Base-by-base conservation (phyloP, 2,329 filamentous ascomycete genomes). In the Pseudodiploospora longispora region DNA sequence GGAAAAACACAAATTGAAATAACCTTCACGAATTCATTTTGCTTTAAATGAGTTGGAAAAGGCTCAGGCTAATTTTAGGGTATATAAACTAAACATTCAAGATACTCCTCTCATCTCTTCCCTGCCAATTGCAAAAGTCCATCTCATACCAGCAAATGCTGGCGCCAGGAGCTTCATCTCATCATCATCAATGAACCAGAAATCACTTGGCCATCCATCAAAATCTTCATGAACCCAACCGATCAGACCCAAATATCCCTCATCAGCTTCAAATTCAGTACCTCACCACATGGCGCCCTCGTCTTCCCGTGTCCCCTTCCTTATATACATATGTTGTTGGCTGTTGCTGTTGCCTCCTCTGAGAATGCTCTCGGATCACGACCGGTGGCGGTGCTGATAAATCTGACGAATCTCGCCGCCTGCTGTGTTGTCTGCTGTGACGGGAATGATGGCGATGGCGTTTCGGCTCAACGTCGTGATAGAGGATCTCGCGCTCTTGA, bases 401-500 rank as follows among this genome's bases (percentile, higher is more conserved):
- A 19, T 56, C 55, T 1, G 57, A 57, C 2, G 49, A 50, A 1
- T 33, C 10, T 41, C 50, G 28, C 3, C 19, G 19, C 19, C 19
- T 19, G 19, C 19, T 19, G 19, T 55, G 53, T 4, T 50, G 50
- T 9, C 47, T 47, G 10, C 54, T 57, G 19, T 49, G 51, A 27
- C 42, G 46, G 5, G 38, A 42, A 2, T 52, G 54, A 10, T 59
- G 58, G 5, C 47, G 51, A 27, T 50, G 55, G 12, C 50, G 46
- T 30, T 51, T 49, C n/a, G 55, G 39, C 8, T 50, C 42, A 34
- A 61, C 57, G 12, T 57, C 55, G 43, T 58, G 55, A 42, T 68
- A 66, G 53, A 55, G 55, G 30, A 52, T 56, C 51, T 67, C 51
- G 10, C 60, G 38, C 10, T 59, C 57, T 5, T 55, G 53, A 0